These are phyloP conservation scores for Fusarium pseudograminearum DNA, from an alignment of 2,329 filamentous ascomycete genomes.

Conservation along the genomic window DNA sequence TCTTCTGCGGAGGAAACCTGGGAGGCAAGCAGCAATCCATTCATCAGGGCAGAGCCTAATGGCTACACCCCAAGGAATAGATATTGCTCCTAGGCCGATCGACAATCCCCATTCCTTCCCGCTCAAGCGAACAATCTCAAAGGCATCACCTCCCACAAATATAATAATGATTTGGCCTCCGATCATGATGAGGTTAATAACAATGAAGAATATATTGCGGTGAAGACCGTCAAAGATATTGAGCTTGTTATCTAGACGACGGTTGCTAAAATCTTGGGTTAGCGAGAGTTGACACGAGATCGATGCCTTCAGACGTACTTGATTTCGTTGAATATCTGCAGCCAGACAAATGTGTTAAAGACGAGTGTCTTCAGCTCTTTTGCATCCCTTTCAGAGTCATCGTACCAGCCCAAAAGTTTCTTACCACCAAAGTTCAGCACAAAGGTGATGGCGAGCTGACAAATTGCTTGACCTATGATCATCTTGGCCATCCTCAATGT, in stretches of 20 bases:
- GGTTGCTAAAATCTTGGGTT: conserved; percentile 68
- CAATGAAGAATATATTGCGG: conserved; percentile 83
- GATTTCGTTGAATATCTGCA: conserved; percentile 79
- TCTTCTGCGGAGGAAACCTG: conserved; percentile 46
- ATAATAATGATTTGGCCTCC: conserved; percentile 87
- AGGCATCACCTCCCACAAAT: conserved; percentile 81
- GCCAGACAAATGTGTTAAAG: conserved; percentile 79
- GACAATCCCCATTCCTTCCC: conserved; percentile 86
- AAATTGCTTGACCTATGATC: conserved; percentile 71
- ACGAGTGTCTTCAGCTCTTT: conserved; percentile 68
- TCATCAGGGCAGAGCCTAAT: conserved; percentile 81
- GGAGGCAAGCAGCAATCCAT: conserved; percentile 50
- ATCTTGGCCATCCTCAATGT: conserved; percentile 76
- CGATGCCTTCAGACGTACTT: conserved; percentile 65
- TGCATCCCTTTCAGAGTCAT: conserved; percentile 32
- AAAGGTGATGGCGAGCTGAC: conserved; percentile 69
- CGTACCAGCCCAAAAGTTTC: conserved; percentile 62
- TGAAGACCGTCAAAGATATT: conserved; percentile 88
- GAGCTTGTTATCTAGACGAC: conserved; percentile 83
- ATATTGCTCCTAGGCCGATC: conserved; percentile 79
- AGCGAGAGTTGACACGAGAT: conserved; percentile 67
- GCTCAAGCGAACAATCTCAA: conserved; percentile 72
- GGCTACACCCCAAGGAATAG: conserved; percentile 78
- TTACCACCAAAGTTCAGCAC: conserved; percentile 71
- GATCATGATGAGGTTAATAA: conserved; percentile 84